Evolutionary conservation across 164 flowering plant genomes (phyloP).

Genomic region (Tetrastigma voinierianum): DNA sequence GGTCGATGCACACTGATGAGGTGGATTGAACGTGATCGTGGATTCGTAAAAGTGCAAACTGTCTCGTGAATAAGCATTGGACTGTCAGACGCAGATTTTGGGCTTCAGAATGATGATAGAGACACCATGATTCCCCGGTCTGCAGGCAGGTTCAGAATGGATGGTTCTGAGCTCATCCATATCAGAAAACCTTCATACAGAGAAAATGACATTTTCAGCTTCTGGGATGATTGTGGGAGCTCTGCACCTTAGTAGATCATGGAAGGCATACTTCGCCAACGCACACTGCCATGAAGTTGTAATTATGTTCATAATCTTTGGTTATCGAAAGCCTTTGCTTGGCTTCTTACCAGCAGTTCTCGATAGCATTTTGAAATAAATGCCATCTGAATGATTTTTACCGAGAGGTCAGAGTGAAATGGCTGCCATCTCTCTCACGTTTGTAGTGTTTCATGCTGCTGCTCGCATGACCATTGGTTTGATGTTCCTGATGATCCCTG

Average conservation of each 20-base stretch:
- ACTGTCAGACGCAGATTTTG: constrained; percentile 94
- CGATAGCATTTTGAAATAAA: not conserved
- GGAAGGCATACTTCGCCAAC: constrained; percentile 80
- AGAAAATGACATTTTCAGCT: constrained; percentile 93
- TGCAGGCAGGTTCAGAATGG: constrained; percentile 99
- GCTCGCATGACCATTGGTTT: constrained; percentile 76
- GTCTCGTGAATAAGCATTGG: constrained; percentile 92
- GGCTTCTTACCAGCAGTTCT: no score
- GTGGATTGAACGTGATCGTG: constrained; percentile 92
- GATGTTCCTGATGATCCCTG: constrained; percentile 95
- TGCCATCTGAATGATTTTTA: not conserved
- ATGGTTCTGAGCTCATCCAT: constrained; percentile 96
- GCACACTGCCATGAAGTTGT: constrained; percentile 32
- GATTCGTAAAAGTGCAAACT: constrained; percentile 94
- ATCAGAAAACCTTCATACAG: constrained; percentile 89
- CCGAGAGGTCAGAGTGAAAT: no score
- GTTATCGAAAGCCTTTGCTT: not conserved
- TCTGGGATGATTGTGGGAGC: constrained; percentile 99
- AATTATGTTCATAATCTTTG: not conserved
- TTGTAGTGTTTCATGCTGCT: constrained; percentile 74
- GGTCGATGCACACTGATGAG: constrained; percentile 97
- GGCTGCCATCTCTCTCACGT: not conserved
- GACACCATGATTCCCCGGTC: constrained; percentile 57
- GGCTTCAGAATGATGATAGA: constrained; percentile 82
- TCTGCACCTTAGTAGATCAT: constrained; percentile 93